Conservation (phyloP, 768 basidiomycete species). For the Nidularia pulvinata region DNA sequence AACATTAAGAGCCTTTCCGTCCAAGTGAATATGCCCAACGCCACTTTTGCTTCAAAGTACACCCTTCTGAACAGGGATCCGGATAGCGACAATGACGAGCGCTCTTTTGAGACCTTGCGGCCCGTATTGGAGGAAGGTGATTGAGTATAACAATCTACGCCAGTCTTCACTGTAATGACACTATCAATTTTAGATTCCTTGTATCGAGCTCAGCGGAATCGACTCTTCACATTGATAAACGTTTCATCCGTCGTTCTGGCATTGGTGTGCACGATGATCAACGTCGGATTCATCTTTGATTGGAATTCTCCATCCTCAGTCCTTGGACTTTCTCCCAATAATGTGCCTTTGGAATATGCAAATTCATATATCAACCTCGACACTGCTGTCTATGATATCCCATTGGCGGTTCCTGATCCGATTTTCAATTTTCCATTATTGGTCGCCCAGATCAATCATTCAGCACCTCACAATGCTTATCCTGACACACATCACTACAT, state of each 20-base stretch:
- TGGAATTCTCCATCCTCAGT: background rate
- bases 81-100: no score
- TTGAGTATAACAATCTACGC: background rate
- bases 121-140: no score
- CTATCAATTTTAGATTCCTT: background rate
- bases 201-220: background rate
- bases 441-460: background rate
- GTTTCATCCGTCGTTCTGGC: background rate
- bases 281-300: background rate
- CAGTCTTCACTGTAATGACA: background rate
- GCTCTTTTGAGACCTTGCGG: no score
- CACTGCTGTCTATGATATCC: background rate
- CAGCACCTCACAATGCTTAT: background rate
- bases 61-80: no score
- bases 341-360: background rate
- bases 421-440: background rate
- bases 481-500: constrained; percentile 1
- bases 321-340: background rate
- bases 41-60: no score
- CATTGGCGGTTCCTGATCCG: background rate
- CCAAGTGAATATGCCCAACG: no score
- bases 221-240: background rate
- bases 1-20: no score
- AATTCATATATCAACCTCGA: background rate
- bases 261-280: background rate